Conservation (phyloP, 148 eudicot genomes). For the Spergularia marina region DNA sequence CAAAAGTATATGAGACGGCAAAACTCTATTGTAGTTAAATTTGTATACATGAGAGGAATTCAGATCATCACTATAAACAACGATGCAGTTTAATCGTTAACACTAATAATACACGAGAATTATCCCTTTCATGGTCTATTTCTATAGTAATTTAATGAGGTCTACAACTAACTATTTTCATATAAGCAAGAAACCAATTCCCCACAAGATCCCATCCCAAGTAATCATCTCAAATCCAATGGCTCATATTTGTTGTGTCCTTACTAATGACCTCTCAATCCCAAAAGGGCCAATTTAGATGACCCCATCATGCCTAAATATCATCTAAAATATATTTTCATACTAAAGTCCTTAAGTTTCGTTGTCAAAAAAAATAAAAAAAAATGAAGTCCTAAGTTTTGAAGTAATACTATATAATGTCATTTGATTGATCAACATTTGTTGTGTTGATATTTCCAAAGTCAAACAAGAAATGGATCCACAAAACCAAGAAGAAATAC, state of each 20-base stretch:
- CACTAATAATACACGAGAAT: too few relatives aligned
- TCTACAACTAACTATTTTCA: not conserved
- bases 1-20: too few relatives aligned
- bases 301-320: not conserved
- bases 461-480: slow-evolving; percentile 17
- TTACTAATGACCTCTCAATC: not conserved
- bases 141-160: not conserved
- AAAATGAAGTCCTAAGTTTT: too few relatives aligned
- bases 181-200: not conserved
- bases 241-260: not conserved
- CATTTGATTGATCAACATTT: not conserved
- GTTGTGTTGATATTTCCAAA: not conserved
- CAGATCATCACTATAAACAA: too few relatives aligned
- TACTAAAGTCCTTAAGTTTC: too few relatives aligned
- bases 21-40: too few relatives aligned
- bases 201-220: not conserved
- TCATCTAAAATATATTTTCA: not conserved
- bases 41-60: too few relatives aligned
- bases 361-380: too few relatives aligned
- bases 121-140: not conserved
- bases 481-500: slow-evolving; percentile 18
- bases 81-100: too few relatives aligned
- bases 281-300: not conserved
- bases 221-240: not conserved
- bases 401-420: not conserved